Conservation (phyloP, 371 early-diverging fungal genomes). For the Syncephalastrum monosporum region DNA sequence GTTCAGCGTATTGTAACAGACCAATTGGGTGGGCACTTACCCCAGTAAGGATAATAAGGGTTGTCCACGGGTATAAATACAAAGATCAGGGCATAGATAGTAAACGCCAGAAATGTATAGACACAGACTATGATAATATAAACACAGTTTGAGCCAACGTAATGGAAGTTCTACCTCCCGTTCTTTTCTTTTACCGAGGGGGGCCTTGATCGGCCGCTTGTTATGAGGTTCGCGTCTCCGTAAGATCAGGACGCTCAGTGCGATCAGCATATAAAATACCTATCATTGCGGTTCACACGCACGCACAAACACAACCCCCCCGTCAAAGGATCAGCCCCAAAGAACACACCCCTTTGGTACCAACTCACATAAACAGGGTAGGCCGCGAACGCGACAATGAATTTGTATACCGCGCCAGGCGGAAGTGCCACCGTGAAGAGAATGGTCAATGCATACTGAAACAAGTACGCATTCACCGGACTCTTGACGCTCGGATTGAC, state of each 20-base stretch:
- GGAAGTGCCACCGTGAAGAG: constrained; percentile 39
- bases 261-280: constrained; percentile 40
- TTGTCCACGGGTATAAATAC: constrained; percentile 44
- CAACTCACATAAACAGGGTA: constrained; percentile 39
- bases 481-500: constrained; percentile 30
- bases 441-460: constrained; percentile 34
- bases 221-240: constrained; percentile 35
- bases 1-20: not conserved
- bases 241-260: constrained; percentile 28
- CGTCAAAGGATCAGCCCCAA: constrained; percentile 32
- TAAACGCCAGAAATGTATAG: constrained; percentile 25
- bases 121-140: constrained; percentile 20
- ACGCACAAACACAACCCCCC: constrained; percentile 28
- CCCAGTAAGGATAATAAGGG: constrained; percentile 42
- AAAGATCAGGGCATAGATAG: constrained; percentile 38
- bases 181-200: constrained; percentile 19
- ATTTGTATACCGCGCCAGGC: constrained; percentile 42
- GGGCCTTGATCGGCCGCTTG: constrained; percentile 34
- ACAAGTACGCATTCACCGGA: constrained; percentile 38
- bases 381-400: constrained; percentile 36
- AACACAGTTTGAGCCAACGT: too few relatives aligned
- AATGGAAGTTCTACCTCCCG: too few relatives aligned
- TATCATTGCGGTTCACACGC: constrained; percentile 16
- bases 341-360: constrained; percentile 1
- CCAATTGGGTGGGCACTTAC: constrained; percentile 17